Conservation (phyloP, 225 moss, liverwort and hornwort species). For the Pseudoscleropodium purum region DNA sequence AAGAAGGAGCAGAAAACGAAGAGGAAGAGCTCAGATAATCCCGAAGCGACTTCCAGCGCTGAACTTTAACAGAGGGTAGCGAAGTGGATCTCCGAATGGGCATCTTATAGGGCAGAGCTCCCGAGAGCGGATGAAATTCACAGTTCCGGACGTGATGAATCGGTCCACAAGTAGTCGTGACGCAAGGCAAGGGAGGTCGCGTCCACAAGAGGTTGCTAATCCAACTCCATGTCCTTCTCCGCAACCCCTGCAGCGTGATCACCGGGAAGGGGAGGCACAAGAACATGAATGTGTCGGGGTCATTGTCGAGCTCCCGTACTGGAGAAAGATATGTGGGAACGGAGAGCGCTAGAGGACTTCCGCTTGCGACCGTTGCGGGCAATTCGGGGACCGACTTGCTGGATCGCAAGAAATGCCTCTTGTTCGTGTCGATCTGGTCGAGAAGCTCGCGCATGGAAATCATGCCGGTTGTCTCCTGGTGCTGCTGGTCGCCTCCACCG, state of each 20-base stretch:
- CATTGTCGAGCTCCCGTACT: neutral
- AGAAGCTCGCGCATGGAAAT: neutral
- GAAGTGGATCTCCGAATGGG: neutral
- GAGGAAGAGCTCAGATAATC: neutral
- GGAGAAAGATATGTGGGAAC: neutral
- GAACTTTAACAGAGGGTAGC: neutral
- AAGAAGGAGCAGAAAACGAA: neutral
- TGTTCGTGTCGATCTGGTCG: neutral
- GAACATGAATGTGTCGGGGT: neutral
- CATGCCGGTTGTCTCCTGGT: no score
- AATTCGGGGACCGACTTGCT: neutral
- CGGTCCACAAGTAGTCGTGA: neutral
- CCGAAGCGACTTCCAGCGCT: no score
- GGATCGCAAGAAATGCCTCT: neutral
- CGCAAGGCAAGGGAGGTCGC: neutral
- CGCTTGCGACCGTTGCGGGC: fast-evolving
- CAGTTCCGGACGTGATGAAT: neutral
- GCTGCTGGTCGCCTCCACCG: no score
- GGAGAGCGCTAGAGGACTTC: neutral
- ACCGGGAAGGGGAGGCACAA: neutral
- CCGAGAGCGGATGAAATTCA: neutral
- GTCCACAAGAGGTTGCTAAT: neutral
- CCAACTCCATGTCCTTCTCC: neutral
- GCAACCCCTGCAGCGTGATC: neutral
- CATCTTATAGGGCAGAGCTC: neutral